phyloP scores from a whole-genome alignment of 192 early-diverging fungal genomes.

The Jimgerdemannia lactiflua region DNA sequence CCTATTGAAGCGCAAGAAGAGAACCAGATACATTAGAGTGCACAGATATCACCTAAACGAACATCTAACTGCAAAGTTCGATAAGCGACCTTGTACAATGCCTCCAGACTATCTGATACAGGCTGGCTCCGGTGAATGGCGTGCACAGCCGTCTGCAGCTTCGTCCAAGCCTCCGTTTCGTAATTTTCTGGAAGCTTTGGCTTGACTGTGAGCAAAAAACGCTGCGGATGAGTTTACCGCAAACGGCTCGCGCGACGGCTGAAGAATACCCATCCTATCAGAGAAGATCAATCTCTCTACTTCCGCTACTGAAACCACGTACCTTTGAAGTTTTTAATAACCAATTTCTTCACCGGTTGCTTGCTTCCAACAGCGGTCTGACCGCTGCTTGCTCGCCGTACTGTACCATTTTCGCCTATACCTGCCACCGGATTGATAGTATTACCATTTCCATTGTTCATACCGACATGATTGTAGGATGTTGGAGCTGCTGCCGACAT shows the following conservation, averaged over 20 bases:
- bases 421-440: background rate
- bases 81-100: slow-evolving; percentile 67
- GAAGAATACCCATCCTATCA: too few species aligned
- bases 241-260: background rate
- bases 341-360: slow-evolving; percentile 52
- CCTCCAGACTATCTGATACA: slow-evolving; percentile 70
- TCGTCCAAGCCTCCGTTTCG: slow-evolving; percentile 58
- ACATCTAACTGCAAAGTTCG: background rate
- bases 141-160: slow-evolving; percentile 64
- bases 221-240: background rate
- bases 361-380: slow-evolving; percentile 8
- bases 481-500: background rate
- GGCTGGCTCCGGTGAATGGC: slow-evolving; percentile 67
- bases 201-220: slow-evolving; percentile 28
- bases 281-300: background rate
- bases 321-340: slow-evolving; percentile 65
- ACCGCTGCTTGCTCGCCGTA: slow-evolving; percentile 8
- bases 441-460: background rate
- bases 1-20: slow-evolving; percentile 9
- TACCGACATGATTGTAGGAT: background rate
- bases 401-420: slow-evolving; percentile 4
- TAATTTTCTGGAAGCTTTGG: slow-evolving; percentile 65
- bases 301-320: background rate
- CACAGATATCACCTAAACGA: slow-evolving; percentile 17
- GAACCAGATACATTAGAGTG: background rate